These are phyloP conservation scores for Chrysochromulina parva DNA, from an alignment of 78 protist genomes.

Conservation along the genomic window DNA sequence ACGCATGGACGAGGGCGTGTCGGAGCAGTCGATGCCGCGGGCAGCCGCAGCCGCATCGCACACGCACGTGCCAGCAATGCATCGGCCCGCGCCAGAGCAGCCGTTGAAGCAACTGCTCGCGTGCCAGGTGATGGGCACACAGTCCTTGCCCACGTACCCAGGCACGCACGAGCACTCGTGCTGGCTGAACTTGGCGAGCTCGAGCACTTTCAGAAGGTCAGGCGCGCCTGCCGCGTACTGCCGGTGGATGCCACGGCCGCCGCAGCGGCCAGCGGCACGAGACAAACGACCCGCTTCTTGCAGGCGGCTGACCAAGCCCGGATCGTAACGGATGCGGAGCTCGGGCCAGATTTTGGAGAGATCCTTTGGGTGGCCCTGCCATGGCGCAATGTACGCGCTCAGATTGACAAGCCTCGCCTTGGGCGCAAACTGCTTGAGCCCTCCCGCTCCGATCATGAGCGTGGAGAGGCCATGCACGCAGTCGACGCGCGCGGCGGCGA, in stretches of 20 bases:
- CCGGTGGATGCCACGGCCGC: background rate
- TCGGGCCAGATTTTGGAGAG: background rate
- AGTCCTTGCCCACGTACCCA: background rate
- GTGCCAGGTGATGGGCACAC: background rate
- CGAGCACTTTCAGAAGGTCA: no score
- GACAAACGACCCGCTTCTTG: background rate
- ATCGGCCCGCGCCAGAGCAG: background rate
- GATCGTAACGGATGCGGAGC: background rate
- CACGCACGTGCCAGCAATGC: background rate
- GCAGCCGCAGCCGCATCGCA: background rate
- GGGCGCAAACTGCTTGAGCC: background rate
- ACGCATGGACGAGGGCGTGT: no score
- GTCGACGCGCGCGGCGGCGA: background rate
- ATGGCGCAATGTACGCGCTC: background rate
- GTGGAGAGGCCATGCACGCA: background rate
- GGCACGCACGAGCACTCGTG: background rate
- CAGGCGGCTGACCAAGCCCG: background rate
- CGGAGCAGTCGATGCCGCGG: background rate
- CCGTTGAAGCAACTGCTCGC: background rate
- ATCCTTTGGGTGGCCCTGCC: background rate
- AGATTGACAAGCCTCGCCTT: background rate
- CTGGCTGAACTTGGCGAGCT: no score
- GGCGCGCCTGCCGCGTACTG: no score
- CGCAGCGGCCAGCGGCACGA: background rate
- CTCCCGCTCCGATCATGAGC: background rate